A percentile compares a stretch with the other conserved stretches of the same genome.
These are phyloP conservation scores for Chalaropsis thielavioides DNA, from an alignment of 2,329 filamentous ascomycete species.

Conservation along the genomic window DNA sequence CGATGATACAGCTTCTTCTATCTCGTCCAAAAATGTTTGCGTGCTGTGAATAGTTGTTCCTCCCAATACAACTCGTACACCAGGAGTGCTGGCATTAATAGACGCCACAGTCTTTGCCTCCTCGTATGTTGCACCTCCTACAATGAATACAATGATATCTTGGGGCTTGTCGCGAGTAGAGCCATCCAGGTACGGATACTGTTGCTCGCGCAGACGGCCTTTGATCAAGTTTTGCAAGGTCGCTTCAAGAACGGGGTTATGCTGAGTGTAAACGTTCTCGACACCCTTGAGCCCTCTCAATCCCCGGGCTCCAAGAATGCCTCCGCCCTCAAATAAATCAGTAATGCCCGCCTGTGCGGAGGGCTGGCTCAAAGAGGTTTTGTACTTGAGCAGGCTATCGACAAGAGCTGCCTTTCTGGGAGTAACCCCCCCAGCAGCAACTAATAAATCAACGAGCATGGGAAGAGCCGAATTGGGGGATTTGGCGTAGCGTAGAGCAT, in stretches of 20 bases:
- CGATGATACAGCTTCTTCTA: conserved; percentile 70
- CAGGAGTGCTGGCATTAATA: conserved; percentile 80
- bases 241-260: conserved; percentile 73
- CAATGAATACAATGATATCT: conserved; percentile 87
- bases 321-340: conserved; percentile 81
- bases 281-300: conserved; percentile 95
- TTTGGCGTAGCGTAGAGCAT: conserved; percentile 82
- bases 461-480: conserved; percentile 71
- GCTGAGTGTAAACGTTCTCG: conserved; percentile 97
- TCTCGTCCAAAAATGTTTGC: conserved; percentile 73
- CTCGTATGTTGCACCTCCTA: conserved; percentile 89
- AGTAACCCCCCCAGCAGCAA: conserved; percentile 68
- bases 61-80: conserved; percentile 75
- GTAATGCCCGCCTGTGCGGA: conserved; percentile 66
- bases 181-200: conserved; percentile 89
- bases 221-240: conserved; percentile 91
- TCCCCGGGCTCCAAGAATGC: conserved; percentile 61
- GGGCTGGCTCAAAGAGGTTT: conserved; percentile 69
- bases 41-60: conserved; percentile 84
- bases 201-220: conserved; percentile 67
- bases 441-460: conserved; percentile 73
- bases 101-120: conserved; percentile 94
- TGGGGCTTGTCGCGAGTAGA: conserved; percentile 89
- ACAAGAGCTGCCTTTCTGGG: conserved; percentile 64
- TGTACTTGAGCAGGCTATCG: conserved; percentile 68